Base-by-base conservation (phyloP, 2,329 filamentous ascomycete species). In the Gremmenia infestans region DNA sequence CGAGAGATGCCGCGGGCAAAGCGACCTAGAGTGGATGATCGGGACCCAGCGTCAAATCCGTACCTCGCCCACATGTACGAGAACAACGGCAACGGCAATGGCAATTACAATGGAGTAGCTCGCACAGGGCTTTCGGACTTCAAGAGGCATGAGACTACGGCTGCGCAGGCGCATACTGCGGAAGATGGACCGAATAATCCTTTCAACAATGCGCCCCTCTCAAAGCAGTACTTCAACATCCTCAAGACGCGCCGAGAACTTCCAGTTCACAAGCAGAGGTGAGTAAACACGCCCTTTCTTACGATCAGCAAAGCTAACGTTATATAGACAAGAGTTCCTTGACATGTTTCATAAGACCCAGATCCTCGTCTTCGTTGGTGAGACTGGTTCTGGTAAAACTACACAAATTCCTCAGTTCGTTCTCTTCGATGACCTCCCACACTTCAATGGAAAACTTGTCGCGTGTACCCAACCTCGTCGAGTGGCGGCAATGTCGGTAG, bases 381-480 rank as follows among this genome's bases (percentile, higher is more conserved):
- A 99, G 79, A 99, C 94, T 8, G 94, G 95, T 83, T 99, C 94
- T 63, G 94, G 94, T 77, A 99, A 99, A 78, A 99, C 94, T 4
- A 99, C 94, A 0, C 94, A 99, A 78, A 97, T 99, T 59, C 94
- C 94, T 2, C 94, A 99, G 73, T 99, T 97, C 72, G 93, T 99
- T 63, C 84, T 99, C 42, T 97, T 88, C 79, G 94, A 99, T 75
- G 94, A 99, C 73, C 81, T 97, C 35, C 93, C 94, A 25, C 90
- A 97, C 67, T 78, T 85, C 60, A 85, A 86, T 65, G 82, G 85
- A 71, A 97, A 97, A 78, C 86, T 97, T 74, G 87, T 99, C 57
- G 94, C 93, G 56, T 99, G 94, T 80, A 99, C 94, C 5, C 94
- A 99, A 74, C 94, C 94, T 60, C 88, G 95, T 72, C 89, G 94